These are phyloP conservation scores for Tuber melanosporum DNA, from an alignment of 495 filamentous ascomycete genomes.

Conservation along the genomic window DNA sequence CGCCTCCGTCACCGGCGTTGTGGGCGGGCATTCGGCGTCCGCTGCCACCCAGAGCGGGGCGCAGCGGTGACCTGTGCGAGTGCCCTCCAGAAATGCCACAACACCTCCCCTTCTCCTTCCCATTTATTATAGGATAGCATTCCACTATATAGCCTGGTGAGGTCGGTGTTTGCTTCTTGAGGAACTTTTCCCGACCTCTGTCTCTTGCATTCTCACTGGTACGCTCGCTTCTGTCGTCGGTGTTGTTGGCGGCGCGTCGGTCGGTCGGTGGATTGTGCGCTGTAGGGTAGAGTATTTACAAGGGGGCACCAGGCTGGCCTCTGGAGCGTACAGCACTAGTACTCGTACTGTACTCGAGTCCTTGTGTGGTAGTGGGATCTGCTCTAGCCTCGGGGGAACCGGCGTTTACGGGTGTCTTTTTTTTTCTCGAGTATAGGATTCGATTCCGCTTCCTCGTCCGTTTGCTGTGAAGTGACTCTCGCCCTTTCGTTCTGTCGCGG, in stretches of 20 bases:
- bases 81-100: background rate
- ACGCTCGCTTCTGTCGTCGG: background rate
- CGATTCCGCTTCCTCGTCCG: background rate
- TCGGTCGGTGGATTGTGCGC: background rate
- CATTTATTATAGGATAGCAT: background rate
- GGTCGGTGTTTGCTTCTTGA: background rate
- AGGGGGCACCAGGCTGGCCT: no score
- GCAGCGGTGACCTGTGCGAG: constrained; percentile 3
- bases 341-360: no score
- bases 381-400: background rate
- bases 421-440: background rate
- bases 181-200: background rate
- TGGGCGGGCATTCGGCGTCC: background rate
- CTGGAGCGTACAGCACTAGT: no score
- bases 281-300: background rate
- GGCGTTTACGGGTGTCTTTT: background rate
- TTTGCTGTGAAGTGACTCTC: background rate
- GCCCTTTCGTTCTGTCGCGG: background rate
- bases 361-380: no score
- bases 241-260: background rate
- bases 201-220: background rate
- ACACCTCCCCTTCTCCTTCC: background rate
- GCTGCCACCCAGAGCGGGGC: background rate
- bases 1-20: background rate
- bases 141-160: background rate